Evolutionary conservation across 352 stramenopile genomes (phyloP), one percentile per base, ranked within the genome.

Genomic region (Phytophthora ramorum): DNA sequence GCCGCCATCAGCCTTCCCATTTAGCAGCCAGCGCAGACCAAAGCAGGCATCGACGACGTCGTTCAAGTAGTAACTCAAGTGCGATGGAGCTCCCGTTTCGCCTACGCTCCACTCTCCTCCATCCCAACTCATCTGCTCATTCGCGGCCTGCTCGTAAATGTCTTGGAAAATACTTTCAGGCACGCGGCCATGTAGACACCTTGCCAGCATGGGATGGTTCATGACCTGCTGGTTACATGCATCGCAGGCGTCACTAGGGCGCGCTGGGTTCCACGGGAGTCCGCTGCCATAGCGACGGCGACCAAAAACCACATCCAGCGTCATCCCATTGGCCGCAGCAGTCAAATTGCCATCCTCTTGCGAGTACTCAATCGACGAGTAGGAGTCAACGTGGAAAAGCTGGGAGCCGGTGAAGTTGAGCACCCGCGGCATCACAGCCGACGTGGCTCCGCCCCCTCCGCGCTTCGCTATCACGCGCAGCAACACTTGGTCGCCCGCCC

Each of bases 331-430:
- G 22, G 63, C 17, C 12, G 49, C 19, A n/a, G 34, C 17, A 20
- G 17, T 58, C 5, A 63, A 13, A 22, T 66, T 60, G 7, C n/a
- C 55, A 26, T 56, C 35, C 14, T 71, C 48, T 47, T 65, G 35
- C 7, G 47, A 32, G 17, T 63, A 71, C 63, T 73, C 59, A 55
- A 81, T 59, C 5, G 60, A 67, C 4, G 76, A 75, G n/a, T 54
- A 71, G 43, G 73, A 76, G 16, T 75, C 63, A 14, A 85, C 68
- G 10, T 82, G 62, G 37, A 85, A 64, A 6, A 88, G 64, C 44
- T 69, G 63, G 6, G 76, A 84, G 10, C 76, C 79, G 7, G 69
- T 83, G 54, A 67, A 67, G 49, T 80, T 79, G 30, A 85, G 66
- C 7, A 83, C 63, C 5, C 72, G 63, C 41, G 79, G 79, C 38